Evolutionary conservation across 192 early-diverging fungal species (phyloP).

Genomic region (Anaeromyces robustus): DNA sequence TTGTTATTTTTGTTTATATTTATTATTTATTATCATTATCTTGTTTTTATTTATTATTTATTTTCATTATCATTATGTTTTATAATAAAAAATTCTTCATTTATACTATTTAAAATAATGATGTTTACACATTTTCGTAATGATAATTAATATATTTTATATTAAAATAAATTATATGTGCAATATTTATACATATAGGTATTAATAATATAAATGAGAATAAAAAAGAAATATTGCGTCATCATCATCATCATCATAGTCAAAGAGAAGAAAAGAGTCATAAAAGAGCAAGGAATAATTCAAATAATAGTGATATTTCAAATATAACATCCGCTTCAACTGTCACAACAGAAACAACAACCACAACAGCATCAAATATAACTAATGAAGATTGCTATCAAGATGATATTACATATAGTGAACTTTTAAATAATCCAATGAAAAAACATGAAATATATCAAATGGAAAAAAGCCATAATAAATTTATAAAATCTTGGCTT

Average conservation of each 20-base stretch:
- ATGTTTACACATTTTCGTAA: no score
- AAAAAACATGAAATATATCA: not conserved
- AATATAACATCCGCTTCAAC: not conserved
- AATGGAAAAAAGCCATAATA: not conserved
- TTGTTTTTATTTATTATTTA: no score
- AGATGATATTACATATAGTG: not conserved
- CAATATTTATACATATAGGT: no score
- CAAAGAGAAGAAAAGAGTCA: not conserved
- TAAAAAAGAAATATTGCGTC: no score
- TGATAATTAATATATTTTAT: no score
- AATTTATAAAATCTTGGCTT: not conserved
- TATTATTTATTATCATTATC: no score
- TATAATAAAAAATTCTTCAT: no score
- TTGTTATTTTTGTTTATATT: no score
- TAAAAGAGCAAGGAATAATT: not conserved
- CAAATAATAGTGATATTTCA: not conserved
- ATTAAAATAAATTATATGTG: no score
- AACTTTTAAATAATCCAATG: not conserved
- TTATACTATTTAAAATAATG: no score
- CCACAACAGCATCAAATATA: not conserved
- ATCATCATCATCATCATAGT: not conserved
- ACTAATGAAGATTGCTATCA: not conserved
- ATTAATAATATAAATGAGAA: not conserved
- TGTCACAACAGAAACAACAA: not conserved
- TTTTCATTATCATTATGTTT: no score